These are phyloP conservation scores for Suillus decipiens DNA, from an alignment of 768 basidiomycete species.

Conservation along the genomic window DNA sequence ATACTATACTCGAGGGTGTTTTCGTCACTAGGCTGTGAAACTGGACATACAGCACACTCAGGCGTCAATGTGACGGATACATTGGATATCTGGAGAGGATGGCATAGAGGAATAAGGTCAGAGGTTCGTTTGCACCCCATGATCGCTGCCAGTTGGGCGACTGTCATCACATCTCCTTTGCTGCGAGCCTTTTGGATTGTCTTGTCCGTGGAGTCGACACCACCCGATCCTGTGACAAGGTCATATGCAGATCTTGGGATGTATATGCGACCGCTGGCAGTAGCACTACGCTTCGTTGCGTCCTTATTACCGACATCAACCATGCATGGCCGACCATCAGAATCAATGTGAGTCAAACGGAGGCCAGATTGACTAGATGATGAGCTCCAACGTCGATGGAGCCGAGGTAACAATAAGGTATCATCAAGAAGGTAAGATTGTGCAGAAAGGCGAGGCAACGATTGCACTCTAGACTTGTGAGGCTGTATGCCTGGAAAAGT, in stretches of 20 bases:
- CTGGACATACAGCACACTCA: conserved; percentile 26
- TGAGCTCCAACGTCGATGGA: conserved; percentile 27
- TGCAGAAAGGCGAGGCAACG: conserved; percentile 8
- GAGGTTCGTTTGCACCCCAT: conserved; percentile 87
- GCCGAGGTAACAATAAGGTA: not conserved
- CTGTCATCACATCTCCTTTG: conserved; percentile 73
- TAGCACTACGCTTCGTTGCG: conserved; percentile 66
- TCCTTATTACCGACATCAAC: conserved; percentile 75
- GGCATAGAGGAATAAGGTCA: conserved; percentile 84
- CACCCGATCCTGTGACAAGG: conserved; percentile 47
- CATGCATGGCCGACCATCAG: conserved; percentile 73
- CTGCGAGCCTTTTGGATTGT: conserved; percentile 51
- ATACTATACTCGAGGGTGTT: conserved; percentile 46
- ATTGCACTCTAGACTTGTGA: conserved; percentile 7
- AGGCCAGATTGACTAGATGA: conserved; percentile 12
- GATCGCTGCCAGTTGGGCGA: conserved; percentile 84
- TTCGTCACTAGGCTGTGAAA: not conserved
- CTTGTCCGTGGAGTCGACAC: conserved; percentile 15
- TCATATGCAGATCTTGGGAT: conserved; percentile 67
- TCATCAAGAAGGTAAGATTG: not conserved
- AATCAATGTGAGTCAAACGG: conserved; percentile 73
- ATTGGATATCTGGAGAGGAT: conserved; percentile 75
- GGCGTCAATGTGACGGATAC: conserved; percentile 64
- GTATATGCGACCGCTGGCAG: conserved; percentile 71
- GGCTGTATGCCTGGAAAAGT: conserved; percentile 14